Evolutionary conservation across 2,329 filamentous ascomycete genomes (phyloP).

Genomic region (Penicillium hordei): DNA sequence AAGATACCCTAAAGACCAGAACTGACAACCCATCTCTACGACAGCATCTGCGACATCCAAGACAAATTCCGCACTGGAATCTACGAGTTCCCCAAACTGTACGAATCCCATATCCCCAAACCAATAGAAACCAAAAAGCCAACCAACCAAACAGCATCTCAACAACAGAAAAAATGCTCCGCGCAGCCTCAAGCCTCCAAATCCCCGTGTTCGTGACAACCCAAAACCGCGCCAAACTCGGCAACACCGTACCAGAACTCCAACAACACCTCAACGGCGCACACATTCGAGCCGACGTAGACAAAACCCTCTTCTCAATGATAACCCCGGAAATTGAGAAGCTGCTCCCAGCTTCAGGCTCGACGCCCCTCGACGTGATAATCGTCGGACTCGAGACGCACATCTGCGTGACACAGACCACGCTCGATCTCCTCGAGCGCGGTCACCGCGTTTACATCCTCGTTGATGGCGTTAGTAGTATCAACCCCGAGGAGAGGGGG

Average conservation of each 20-base stretch:
- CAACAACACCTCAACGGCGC: constrained; percentile 45
- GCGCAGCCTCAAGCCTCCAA: constrained; percentile 51
- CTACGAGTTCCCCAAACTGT: constrained; percentile 81
- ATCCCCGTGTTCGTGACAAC: constrained; percentile 86
- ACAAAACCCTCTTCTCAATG: constrained; percentile 94
- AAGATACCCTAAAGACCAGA: background rate
- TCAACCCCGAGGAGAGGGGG: constrained; percentile 76
- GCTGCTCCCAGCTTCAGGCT: constrained; percentile 34
- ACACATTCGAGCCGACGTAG: constrained; percentile 59
- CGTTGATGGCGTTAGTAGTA: constrained; percentile 85
- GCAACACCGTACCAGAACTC: constrained; percentile 76
- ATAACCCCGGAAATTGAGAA: constrained; percentile 65
- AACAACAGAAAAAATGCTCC: constrained; percentile 68
- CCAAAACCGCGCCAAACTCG: constrained; percentile 75
- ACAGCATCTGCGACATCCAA: constrained; percentile 88
- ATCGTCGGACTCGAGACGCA: constrained; percentile 91
- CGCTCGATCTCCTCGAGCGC: constrained; percentile 71
- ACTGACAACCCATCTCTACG: background rate
- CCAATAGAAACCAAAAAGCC: background rate
- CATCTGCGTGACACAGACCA: constrained; percentile 92
- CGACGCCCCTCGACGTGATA: constrained; percentile 58
- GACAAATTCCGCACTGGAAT: constrained; percentile 84
- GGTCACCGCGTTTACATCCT: constrained; percentile 84
- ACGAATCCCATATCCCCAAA: constrained; percentile 28
- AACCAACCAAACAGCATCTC: constrained; percentile 51